Evolutionary conservation across 2,329 filamentous ascomycete genomes (phyloP), one percentile per base, ranked within the genome.

Genomic region (Trematosphaeria pertusa): DNA sequence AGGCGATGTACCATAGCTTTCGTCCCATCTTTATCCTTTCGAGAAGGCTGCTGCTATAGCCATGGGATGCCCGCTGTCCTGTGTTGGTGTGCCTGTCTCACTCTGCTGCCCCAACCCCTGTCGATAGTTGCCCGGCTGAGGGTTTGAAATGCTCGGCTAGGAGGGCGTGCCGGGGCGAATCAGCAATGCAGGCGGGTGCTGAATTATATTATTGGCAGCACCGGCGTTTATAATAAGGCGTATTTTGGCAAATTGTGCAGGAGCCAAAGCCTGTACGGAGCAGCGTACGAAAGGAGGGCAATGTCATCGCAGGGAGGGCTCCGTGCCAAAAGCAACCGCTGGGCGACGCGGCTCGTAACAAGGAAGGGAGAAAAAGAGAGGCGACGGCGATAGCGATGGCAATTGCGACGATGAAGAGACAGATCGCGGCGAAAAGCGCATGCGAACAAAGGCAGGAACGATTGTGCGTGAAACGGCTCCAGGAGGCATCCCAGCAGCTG

Each of bases 191-290:
- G 35, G 12, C 22, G 28, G 18, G 19, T 37, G 51, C 52, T 37
- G 56, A 58, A 62, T 65, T 67, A 61, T 65, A 51, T 60, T 57
- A 67, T 68, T 69, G 65, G 63, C 46, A 53, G 52, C 56, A 46
- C 52, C 48, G 52, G 52, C 38, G 48, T 28, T 41, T 51, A 43
- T 38, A 37, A 35, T 37, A 50, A 46, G 54, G 49, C 51, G 48
- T 45, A 59, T 58, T 62, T 43, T 59, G 56, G 54, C 58, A 58
- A 40, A 58, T 62, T 58, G 47, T 51, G 43, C 44, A 57, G 32
- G 52, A 33, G 35, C 17, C 43, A 21, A 7, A 35, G 36, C 32
- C 33, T 31, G 24, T 36, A 22, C 26, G 35, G 37, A 36, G 17
- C 18, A 31, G 21, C 32, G 19, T n/a, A 20, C 36, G 48, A 46